Evolutionary conservation across 805 yeast genomes (phyloP).

Genomic region (Candida piceae): DNA sequence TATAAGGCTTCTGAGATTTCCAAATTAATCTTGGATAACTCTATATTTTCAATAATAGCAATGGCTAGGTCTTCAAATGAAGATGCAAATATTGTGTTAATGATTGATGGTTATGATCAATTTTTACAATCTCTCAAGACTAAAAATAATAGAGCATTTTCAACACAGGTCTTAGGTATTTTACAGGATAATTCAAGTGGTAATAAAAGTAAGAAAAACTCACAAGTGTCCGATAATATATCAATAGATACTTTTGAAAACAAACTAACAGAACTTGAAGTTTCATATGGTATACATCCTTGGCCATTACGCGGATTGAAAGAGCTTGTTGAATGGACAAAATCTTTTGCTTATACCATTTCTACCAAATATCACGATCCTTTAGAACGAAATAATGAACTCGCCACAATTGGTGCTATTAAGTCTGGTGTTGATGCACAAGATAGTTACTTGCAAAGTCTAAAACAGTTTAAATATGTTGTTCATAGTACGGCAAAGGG

Average conservation of each 20-base stretch:
- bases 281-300: constrained; percentile 42
- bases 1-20: constrained; percentile 45
- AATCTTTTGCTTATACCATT: constrained; percentile 53
- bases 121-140: constrained; percentile 39
- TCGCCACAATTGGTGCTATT: constrained; percentile 50
- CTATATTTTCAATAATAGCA: constrained; percentile 20
- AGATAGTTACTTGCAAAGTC: constrained; percentile 43
- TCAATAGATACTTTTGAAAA: constrained; percentile 33
- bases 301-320: constrained; percentile 43
- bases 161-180: constrained; percentile 22
- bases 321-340: constrained; percentile 50
- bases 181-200: too few species aligned
- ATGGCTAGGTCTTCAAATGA: constrained; percentile 19
- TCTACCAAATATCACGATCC: constrained; percentile 51
- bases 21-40: constrained; percentile 26
- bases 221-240: constrained; percentile 3
- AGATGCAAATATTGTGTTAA: constrained; percentile 34
- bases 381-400: constrained; percentile 45
- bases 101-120: constrained; percentile 46
- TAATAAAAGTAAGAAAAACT: constrained; percentile 8
- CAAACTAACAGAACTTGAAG: constrained; percentile 40
- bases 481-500: constrained; percentile 47
- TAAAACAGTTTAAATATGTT: constrained; percentile 55
- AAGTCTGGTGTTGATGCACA: constrained; percentile 47
- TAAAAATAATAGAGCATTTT: constrained; percentile 42